Evolutionary conservation across 305 asterid genomes (phyloP).

Genomic region (Ilex paraguariensis): DNA sequence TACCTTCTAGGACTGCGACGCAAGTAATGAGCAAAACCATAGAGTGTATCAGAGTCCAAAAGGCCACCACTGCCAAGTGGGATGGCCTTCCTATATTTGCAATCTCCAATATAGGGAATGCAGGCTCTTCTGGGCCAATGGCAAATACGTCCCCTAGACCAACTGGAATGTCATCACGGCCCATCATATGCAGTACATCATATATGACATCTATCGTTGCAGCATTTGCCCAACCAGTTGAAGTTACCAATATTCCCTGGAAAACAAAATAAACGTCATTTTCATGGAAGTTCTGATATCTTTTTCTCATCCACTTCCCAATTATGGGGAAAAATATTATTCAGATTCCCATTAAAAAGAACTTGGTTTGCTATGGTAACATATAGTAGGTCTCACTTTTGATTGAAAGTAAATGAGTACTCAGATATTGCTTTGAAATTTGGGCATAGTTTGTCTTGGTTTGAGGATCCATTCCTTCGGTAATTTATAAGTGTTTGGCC

Average conservation of each 20-base stretch:
- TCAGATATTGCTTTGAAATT: too few relatives aligned
- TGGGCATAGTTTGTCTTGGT: too few relatives aligned
- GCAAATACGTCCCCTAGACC: slow-evolving; percentile 77
- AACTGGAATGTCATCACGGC: slow-evolving; percentile 81
- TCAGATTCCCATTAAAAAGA: too few relatives aligned
- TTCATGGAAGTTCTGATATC: too few relatives aligned
- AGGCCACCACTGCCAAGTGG: slow-evolving; percentile 89
- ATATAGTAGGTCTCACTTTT: too few relatives aligned
- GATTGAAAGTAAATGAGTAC: too few relatives aligned
- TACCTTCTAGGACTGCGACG: slow-evolving; percentile 89
- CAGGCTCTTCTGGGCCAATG: slow-evolving; percentile 46
- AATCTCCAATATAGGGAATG: slow-evolving; percentile 49
- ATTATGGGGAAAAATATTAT: too few relatives aligned
- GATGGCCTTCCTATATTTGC: slow-evolving; percentile 64
- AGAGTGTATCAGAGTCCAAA: slow-evolving; percentile 80
- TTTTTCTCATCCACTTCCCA: too few relatives aligned
- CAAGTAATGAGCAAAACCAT: slow-evolving; percentile 66
- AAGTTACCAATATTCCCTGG: slow-evolving; percentile 70
- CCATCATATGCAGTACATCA: slow-evolving; percentile 93
- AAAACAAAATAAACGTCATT: background rate
- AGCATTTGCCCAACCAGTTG: slow-evolving; percentile 90
- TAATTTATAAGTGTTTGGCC: too few relatives aligned
- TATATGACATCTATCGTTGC: slow-evolving; percentile 77
- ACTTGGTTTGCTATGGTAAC: too few relatives aligned
- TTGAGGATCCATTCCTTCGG: too few relatives aligned